phyloP scores from a whole-genome alignment of 495 filamentous ascomycete species.

The Trichoderma orchidacearum region DNA sequence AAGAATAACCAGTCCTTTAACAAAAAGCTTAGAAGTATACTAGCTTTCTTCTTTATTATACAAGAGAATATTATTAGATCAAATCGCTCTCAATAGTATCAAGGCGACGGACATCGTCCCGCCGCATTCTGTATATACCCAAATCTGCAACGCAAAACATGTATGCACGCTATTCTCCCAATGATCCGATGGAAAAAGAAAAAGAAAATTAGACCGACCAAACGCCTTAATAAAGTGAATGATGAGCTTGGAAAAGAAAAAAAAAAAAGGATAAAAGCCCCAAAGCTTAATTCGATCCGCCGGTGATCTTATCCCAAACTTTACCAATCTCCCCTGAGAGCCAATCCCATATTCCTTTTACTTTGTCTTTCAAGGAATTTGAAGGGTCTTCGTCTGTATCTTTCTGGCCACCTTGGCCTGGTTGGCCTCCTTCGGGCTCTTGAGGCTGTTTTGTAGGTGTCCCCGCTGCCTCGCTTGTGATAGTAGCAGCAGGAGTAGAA shows the following conservation, averaged over 20 bases:
- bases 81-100: too few relatives aligned
- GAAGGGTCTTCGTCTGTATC: constrained; percentile 7
- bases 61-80: too few relatives aligned
- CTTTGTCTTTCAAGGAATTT: constrained; percentile 11
- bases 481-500: too few relatives aligned
- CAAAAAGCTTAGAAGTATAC: too few relatives aligned
- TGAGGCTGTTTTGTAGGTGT: background rate
- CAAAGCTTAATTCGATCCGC: constrained; percentile 2
- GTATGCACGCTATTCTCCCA: too few relatives aligned
- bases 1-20: too few relatives aligned
- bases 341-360: constrained; percentile 25
- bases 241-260: background rate
- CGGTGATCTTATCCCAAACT: constrained; percentile 23
- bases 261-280: background rate
- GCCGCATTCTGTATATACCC: too few relatives aligned
- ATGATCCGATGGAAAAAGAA: too few relatives aligned
- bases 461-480: background rate
- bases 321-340: constrained; percentile 29
- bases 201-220: background rate
- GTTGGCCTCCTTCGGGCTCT: background rate
- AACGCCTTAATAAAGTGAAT: background rate
- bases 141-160: too few relatives aligned
- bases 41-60: too few relatives aligned
- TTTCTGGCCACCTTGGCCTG: too few relatives aligned
- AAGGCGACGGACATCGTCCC: too few relatives aligned